phyloP scores from a whole-genome alignment of 179 eudicot species.

The Silene coronaria region DNA sequence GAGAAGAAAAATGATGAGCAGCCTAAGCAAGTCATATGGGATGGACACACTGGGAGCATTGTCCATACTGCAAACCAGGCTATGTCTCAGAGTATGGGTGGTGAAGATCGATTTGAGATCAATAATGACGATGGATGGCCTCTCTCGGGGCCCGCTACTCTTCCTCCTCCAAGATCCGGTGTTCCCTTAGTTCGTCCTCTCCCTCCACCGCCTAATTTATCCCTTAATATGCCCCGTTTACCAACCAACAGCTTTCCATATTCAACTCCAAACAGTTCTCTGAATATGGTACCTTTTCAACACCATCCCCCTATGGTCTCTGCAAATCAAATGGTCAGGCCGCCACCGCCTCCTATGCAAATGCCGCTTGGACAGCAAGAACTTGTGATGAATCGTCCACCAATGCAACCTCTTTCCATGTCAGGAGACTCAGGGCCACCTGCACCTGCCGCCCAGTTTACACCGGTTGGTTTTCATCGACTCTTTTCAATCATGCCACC shows the following conservation, averaged over 20 bases:
- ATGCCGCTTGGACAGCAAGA: slow-evolving; percentile 65
- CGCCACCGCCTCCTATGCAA: slow-evolving; percentile 67
- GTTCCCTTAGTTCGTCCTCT: slow-evolving; percentile 68
- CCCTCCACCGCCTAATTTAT: slow-evolving; percentile 76
- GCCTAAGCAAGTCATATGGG: slow-evolving; percentile 99
- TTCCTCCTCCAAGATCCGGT: slow-evolving; percentile 70
- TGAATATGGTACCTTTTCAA: slow-evolving; percentile 47
- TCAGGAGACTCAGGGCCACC: slow-evolving; percentile 79
- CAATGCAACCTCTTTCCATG: slow-evolving; percentile 48
- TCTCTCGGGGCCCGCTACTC: slow-evolving; percentile 84
- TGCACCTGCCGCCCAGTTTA: slow-evolving; percentile 75
- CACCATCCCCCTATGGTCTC: slow-evolving; percentile 47
- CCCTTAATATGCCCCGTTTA: slow-evolving; percentile 65
- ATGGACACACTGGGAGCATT: slow-evolving; percentile 93
- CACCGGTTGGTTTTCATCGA: slow-evolving; percentile 58
- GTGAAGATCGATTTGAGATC: slow-evolving; percentile 58
- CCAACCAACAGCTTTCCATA: slow-evolving; percentile 59
- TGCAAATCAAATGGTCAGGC: slow-evolving; percentile 44
- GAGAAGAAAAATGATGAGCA: slow-evolving; percentile 91
- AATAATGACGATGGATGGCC: slow-evolving; percentile 39
- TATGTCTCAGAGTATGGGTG: slow-evolving; percentile 61
- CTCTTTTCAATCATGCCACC: slow-evolving; percentile 40
- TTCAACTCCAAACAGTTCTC: slow-evolving; percentile 42
- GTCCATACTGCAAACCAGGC: slow-evolving; percentile 95
- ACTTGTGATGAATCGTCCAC: slow-evolving; percentile 76